Evolutionary conservation across 257 asterid species (phyloP).

Genomic region (Solanum etuberosum): DNA sequence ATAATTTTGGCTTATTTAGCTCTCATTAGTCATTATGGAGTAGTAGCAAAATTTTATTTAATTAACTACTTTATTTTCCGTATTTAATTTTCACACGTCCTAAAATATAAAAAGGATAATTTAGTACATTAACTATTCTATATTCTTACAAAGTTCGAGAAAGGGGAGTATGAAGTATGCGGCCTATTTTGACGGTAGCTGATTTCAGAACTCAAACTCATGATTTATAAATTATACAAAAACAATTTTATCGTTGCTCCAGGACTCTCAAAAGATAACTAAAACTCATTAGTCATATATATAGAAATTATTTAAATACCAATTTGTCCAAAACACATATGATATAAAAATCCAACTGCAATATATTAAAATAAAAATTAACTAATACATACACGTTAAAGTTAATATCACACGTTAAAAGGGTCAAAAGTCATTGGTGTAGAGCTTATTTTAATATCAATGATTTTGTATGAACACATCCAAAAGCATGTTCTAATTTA

Average conservation of each 20-base stretch:
- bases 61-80: not conserved
- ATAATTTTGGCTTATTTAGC: not conserved
- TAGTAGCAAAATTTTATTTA: not conserved
- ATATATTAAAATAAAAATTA: not conserved
- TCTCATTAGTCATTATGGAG: not conserved
- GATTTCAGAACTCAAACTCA: not conserved
- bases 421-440: not conserved
- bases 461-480: not conserved
- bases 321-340: not conserved
- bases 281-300: too few relatives aligned
- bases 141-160: not conserved
- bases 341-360: not conserved
- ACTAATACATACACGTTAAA: not conserved
- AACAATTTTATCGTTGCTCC: rapidly evolving
- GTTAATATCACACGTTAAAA: not conserved
- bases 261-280: not conserved
- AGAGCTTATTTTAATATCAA: not conserved
- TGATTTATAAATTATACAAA: rapidly evolving
- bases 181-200: not conserved
- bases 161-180: not conserved
- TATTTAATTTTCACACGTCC: too few relatives aligned
- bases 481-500: not conserved
- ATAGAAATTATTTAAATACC: not conserved
- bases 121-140: too few relatives aligned
- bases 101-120: too few relatives aligned